Base-by-base conservation (phyloP, 441 rosid species). In the Erysimum cheiri region DNA sequence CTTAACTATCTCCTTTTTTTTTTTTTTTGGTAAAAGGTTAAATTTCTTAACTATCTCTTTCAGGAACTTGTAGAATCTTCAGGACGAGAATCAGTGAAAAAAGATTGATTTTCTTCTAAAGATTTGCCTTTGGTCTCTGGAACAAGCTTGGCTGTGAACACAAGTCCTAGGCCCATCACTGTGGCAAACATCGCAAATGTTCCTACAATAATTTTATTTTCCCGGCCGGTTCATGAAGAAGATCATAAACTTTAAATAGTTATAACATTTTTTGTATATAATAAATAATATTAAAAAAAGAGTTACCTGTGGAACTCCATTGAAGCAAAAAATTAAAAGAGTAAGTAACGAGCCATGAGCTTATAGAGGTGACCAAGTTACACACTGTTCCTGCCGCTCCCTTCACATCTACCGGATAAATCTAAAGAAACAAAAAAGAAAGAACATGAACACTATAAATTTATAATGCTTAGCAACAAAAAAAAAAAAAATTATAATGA, bases 51-150 rank as follows among this genome's bases (percentile, higher is more conserved):
- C n/a, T n/a, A n/a, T 26, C 11, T 50, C 0, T 10, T 4, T 52
- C 1, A 56, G 67, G 29, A 43, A 37, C 7, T 4, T 3, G 32
- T 41, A 28, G 75, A 17, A 46, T 69, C 39, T 46, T 57, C 12
- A 46, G 41, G 33, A 46, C 39, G n/a, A 65, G 60, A 32, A 59
- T 41, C 68, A 50, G n/a, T 36, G 33, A 74, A n/a, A 53, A 60
- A 22, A 44, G 67, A 67, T 40, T 81, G 82, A 4, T 79, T 75
- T 29, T 83, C 83, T 77, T 83, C 85, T 10, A 79, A 63, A 5
- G 68, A 74, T 70, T 68, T 68, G 9, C 85, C 85, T 66, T 79
- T 79, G 7, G 85, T 81, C 67, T 83, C 85, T 12, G 80, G 87
- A 64, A 72, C 76, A 46, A 72, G 43, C 52, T 64, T 64, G 4